Evolutionary conservation across 192 early-diverging fungal species (phyloP), one percentile per base, ranked within the genome.

Genomic region (Umbelopsis isabellina): DNA sequence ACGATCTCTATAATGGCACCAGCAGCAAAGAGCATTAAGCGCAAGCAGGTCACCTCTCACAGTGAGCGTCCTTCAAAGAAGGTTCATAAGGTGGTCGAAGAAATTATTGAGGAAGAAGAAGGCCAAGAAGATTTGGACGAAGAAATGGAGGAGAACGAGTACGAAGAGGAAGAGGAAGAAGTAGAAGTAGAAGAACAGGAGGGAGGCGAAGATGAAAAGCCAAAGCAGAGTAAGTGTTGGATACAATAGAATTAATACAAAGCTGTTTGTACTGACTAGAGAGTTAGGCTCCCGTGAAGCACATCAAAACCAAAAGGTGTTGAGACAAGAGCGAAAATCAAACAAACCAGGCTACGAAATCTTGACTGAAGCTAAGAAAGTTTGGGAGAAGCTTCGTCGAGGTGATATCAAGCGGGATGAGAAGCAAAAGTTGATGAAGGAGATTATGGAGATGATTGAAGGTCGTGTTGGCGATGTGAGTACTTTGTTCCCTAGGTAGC

Each of bases 341-440:
- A 78, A 86, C 46, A 84, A 90, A 69, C 90, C 91, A 7, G 83
- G 86, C 35, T 87, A 85, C n/a, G 86, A 88, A 68, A 79, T 96
- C 46, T 91, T 95, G 66, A 49, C 80, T 33, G 77, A 85, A 25
- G 90, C 90, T 21, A 94, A 95, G 78, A 88, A 84, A 67, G 76
- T 93, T 46, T 98, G 96, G 96, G 96, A 98, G 73, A 74, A 83
- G 64, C 82, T 98, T 52, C 86, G 96, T 52, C 87, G 86, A 61
- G 87, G 90, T 75, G 86, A 90, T 52, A 70, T 93, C 9, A 84
- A 82, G n/a, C 78, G 78, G 20, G 84, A 83, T 37, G 88, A 90
- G 72, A 85, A 93, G 35, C 72, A 78, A 33, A 46, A 66, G 37
- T 79, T 90, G 33, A 93, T 98, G 92, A 81, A 80, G 16, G 77